Conservation (phyloP, 345 rosid genomes). For the Cochlearia excelsa region DNA sequence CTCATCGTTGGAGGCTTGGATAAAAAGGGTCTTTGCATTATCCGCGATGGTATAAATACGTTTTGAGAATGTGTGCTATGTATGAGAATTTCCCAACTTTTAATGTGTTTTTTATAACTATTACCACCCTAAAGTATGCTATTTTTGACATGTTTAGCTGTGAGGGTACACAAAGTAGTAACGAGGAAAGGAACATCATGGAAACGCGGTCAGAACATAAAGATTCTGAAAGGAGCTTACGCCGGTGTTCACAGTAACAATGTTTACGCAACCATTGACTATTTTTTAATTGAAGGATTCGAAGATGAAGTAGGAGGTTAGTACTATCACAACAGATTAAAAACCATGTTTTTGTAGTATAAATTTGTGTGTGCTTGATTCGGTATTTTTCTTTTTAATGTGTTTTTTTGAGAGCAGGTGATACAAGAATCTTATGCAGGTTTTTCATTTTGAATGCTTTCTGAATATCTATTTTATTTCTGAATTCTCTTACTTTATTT, state of each 20-base stretch:
- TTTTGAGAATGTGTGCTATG: too few species aligned
- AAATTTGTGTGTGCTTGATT: too few species aligned
- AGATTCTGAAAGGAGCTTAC: constrained; percentile 61
- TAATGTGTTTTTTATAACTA: too few species aligned
- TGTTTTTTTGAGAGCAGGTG: constrained; percentile 43
- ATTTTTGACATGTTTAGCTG: constrained; percentile 40
- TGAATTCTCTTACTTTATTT: background rate
- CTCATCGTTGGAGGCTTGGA: constrained; percentile 38
- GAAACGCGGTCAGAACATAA: constrained; percentile 56
- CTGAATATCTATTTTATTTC: background rate
- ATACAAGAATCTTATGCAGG: constrained; percentile 75
- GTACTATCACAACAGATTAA: constrained; percentile 1
- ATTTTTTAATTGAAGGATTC: constrained; percentile 57
- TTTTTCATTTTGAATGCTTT: background rate
- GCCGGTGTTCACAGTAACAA: constrained; percentile 42
- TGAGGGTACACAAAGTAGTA: constrained; percentile 50
- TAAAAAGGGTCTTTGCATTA: constrained; percentile 50
- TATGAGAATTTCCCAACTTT: too few species aligned
- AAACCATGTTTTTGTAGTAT: background rate
- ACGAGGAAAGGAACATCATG: constrained; percentile 47
- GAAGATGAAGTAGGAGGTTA: constrained; percentile 66
- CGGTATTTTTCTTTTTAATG: background rate
- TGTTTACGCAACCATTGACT: constrained; percentile 59
- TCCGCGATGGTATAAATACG: constrained; percentile 35
- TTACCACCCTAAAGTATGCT: background rate